Base-by-base conservation (phyloP, 495 filamentous ascomycete genomes). In the Aspergillus wentii region DNA sequence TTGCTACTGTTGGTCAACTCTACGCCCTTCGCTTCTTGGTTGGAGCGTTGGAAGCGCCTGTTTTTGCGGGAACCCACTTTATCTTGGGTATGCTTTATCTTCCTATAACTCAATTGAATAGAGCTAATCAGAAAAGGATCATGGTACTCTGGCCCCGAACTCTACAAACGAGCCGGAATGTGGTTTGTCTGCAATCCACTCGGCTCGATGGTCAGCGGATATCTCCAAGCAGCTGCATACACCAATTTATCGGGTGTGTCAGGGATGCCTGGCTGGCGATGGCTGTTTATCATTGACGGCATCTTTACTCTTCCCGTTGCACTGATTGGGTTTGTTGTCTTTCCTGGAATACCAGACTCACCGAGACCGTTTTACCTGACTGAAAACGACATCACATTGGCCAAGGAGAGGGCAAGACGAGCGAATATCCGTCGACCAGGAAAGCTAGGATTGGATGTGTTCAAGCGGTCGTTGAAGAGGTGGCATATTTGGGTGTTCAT, bases 1-100 rank as follows among this genome's bases (percentile, higher is more conserved):
- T 55, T 1, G 54, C 53, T 34, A 52, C 61, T 21, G 45, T 61
- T 10, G 42, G 41, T 1, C 54, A 69, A 35, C 43, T 60, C 1
- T 78, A 78, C 30, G 75, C 65, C 4, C 44, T 80, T 17, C 61
- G 75, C 7, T 74, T 79, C 44, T 59, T 80, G 14, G 70, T 79
- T 16, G 75, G 73, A 0, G 56, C 56, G 52, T 44, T 63, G 1
- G 59, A 63, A 39, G 59, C 59, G 2, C 59, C 59, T 8, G 62
- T 76, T 0, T 68, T 74, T 14, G 76, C 61, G 1, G 61, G 55
- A 26, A 66, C 59, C 0, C 61, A 66, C 46, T 66, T 66, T 28
- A 57, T 63, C n/a, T 54, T 63, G 1, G 59, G 59, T 63, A 34
- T 15, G 49, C 27, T 3, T 17, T 11, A n/a, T 23, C 15, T 23